Evolutionary conservation across 768 basidiomycete genomes (phyloP), one percentile per base, ranked within the genome.

Genomic region (Dioszegia hungarica): DNA sequence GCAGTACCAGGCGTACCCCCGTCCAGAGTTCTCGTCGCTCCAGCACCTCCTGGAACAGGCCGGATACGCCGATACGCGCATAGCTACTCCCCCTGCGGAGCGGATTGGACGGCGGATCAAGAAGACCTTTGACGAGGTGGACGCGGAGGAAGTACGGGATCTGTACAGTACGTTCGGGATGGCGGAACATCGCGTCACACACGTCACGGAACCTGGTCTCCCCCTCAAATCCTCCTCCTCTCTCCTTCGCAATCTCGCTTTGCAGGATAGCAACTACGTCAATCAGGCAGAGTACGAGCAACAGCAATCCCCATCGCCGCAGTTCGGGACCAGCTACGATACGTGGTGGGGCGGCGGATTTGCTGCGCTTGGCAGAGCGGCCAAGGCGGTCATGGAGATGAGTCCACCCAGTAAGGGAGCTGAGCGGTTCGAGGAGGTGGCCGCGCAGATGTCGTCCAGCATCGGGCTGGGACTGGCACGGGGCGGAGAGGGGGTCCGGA

Each of bases 51-150:
- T 95, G 25, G 80, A 83, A 47, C 87, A 90, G 72, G 89, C 89
- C 1, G 91, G 91, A 1, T 93, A 92, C 80, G 90, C 90, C 74
- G 91, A 94, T 70, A 92, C 90, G 2, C 82, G 90, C 39, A 81
- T 95, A 11, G 88, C 89, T 66, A 92, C 91, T 0, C 90, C 91
- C 8, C 89, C 91, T 75, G 79, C 81, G 3, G 88, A 90, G 50
- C 46, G 60, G 17, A 19, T 43, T 9, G 33, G 33, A 10, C 37
- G 48, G n/a, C 28, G 58, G 31, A 70, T 66, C 41, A 61, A 61
- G 54, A 54, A 59, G 41, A 65, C 64, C 2, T 59, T 71, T 22
- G 63, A 62, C 19, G 67, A 68, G n/a, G 54, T 63, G 2, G 64
- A 66, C 33, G 57, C 54, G 36, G 64, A 63, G 25, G 63, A 66